Evolutionary conservation across 306 rosid genomes (phyloP), one percentile per base, ranked within the genome.

Genomic region (Vigna angularis): DNA sequence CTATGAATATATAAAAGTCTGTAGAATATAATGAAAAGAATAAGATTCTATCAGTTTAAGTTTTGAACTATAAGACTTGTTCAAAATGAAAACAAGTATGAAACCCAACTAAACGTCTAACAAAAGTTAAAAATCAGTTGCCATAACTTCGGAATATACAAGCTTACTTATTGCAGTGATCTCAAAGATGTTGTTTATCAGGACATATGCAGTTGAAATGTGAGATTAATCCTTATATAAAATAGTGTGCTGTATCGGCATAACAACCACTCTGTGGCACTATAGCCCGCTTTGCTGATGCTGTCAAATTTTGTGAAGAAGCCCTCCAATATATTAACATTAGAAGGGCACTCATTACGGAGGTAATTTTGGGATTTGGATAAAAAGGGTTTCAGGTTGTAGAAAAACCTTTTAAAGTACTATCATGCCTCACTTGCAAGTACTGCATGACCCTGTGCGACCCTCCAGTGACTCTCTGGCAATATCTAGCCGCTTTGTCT

Each of bases 101-200:
- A 66, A 80, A 73, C n/a, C 63, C 34, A 65, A 20, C 16, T 58
- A 78, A 13, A 42, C 48, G 38, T 32, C 51, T 17, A 64, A 62
- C 32, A 28, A 18, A 69, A 65, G 24, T 22, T 18, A 65, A 44
- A n/a, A 3, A 49, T 58, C 59, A 70, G 22, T 48, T 28, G 14
- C 4, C 64, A 57, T 57, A 57, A 22, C 64, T 36, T 24, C 4
- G 24, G 63, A 24, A 34, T 57, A 70, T 42, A 17, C 5, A 62
- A 40, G 62, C 61, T 66, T 57, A 42, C 11, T 15, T 70, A 70
- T 24, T 70, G 26, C 28, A 5, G 34, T 58, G 67, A 49, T 58
- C 38, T 24, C 14, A 71, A 50, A n/a, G 7, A 17, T 57, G 53
- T 36, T 70, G 16, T 15, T 42, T 57, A n/a, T 36, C 14, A 34